Percentiles rank a stretch among this genome's conserved stretches.
Conservation (phyloP, 768 basidiomycete species). For the Cantharellus anzutake region DNA sequence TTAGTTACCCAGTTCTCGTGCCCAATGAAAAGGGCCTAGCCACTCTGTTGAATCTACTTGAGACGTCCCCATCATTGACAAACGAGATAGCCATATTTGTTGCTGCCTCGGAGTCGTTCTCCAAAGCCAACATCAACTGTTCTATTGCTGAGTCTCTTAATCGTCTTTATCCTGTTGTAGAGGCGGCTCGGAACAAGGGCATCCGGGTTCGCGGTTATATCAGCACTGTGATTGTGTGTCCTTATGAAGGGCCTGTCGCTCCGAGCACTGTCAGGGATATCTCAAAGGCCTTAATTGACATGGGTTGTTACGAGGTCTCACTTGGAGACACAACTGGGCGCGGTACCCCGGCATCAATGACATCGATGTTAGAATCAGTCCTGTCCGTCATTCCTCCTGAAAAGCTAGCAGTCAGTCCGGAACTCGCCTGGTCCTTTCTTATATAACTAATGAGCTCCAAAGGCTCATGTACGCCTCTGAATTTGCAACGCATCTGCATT, state of each 20-base stretch:
- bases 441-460: neutral
- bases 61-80: slow-evolving; percentile 32
- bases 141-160: slow-evolving; percentile 50
- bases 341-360: slow-evolving; percentile 53
- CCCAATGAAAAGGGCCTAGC: slow-evolving; percentile 68
- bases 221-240: slow-evolving; percentile 58
- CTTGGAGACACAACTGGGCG: slow-evolving; percentile 84
- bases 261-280: slow-evolving; percentile 46
- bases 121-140: slow-evolving; percentile 67
- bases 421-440: neutral
- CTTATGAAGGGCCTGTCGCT: slow-evolving; percentile 66
- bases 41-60: slow-evolving; percentile 27
- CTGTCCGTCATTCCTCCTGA: slow-evolving; percentile 38
- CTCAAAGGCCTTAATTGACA: slow-evolving; percentile 49
- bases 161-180: slow-evolving; percentile 40
- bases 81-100: slow-evolving; percentile 83
- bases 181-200: slow-evolving; percentile 36
- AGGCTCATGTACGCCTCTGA: slow-evolving; percentile 35
- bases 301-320: slow-evolving; percentile 91
- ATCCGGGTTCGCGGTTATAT: slow-evolving; percentile 70
- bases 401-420: slow-evolving; percentile 43
- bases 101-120: slow-evolving; percentile 74
- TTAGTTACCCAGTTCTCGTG: slow-evolving; percentile 60
- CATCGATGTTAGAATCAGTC: slow-evolving; percentile 51
- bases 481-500: neutral